Evolutionary conservation across 352 stramenopile genomes (phyloP).

Genomic region (Globisporangium echinulatum): DNA sequence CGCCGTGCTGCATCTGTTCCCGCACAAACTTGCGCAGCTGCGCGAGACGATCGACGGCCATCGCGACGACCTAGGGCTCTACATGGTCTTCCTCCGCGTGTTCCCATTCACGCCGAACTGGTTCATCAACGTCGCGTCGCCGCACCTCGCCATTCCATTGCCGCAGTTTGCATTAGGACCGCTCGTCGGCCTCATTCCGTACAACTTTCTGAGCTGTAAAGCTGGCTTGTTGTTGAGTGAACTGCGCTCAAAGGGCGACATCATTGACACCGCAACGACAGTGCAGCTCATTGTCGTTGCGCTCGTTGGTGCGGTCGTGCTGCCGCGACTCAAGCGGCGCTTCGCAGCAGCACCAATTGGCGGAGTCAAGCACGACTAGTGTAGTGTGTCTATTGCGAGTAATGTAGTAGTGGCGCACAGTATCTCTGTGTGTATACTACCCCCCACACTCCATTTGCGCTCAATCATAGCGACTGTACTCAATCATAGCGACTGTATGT

Average conservation of each 20-base stretch:
- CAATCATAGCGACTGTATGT: no score
- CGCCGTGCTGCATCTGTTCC: conserved; percentile 50
- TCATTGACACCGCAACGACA: conserved; percentile 72
- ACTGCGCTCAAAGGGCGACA: conserved; percentile 61
- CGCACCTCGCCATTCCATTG: conserved; percentile 64
- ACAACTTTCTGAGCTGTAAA: conserved; percentile 85
- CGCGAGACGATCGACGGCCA: conserved; percentile 53
- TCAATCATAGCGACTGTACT: no score
- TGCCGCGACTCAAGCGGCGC: conserved; percentile 59
- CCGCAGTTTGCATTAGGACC: conserved; percentile 53
- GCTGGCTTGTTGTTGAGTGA: conserved; percentile 66
- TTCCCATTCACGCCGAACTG: conserved; percentile 84
- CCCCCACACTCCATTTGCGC: no score
- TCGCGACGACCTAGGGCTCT: conserved; percentile 70
- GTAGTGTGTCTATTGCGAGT: no score
- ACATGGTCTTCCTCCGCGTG: conserved; percentile 78
- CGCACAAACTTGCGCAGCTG: conserved; percentile 38
- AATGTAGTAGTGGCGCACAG: no score
- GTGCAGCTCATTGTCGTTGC: conserved; percentile 72
- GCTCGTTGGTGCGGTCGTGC: conserved; percentile 41
- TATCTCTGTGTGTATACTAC: no score
- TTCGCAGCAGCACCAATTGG: conserved; percentile 27
- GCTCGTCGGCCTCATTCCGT: conserved; percentile 64
- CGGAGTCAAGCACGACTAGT: conserved; percentile 24
- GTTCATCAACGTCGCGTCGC: conserved; percentile 83